Percentiles rank a stretch among this genome's conserved stretches.
Evolutionary conservation across 2,329 filamentous ascomycete species (phyloP).

Genomic region (Alternaria triticimaculans): DNA sequence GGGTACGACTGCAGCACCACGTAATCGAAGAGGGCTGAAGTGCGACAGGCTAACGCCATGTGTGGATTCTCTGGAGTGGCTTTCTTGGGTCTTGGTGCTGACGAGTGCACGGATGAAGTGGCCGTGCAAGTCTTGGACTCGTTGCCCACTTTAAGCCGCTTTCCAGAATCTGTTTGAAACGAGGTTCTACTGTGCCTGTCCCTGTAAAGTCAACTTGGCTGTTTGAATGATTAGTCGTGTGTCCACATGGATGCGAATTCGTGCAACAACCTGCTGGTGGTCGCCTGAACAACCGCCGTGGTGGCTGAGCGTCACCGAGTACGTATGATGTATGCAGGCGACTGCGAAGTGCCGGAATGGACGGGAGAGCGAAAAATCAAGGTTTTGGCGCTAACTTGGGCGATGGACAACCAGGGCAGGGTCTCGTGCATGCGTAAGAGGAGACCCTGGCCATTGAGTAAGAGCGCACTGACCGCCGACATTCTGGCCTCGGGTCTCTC

Average conservation of each 20-base stretch:
- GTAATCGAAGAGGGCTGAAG: conserved; percentile 25
- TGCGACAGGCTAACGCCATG: conserved; percentile 1
- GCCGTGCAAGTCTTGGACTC: conserved; percentile 2
- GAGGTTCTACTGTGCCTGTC: conserved; percentile 2
- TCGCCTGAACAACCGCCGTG: background rate
- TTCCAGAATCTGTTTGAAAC: conserved; percentile 12
- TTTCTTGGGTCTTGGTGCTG: conserved; percentile 3
- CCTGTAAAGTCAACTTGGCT: conserved; percentile 1
- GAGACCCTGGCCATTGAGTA: conserved; percentile 8
- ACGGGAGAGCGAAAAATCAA: conserved; percentile 6
- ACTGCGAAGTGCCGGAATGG: conserved; percentile 4
- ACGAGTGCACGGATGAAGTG: background rate
- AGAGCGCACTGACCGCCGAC: conserved; percentile 5
- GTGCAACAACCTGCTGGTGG: background rate
- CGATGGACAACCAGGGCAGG: conserved; percentile 12
- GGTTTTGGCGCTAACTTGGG: conserved; percentile 6
- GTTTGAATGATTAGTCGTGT: background rate
- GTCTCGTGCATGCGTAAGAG: conserved; percentile 9
- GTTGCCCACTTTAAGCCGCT: background rate
- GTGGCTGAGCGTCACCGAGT: background rate
- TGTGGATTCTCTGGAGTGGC: conserved; percentile 8
- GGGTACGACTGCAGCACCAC: conserved; percentile 17
- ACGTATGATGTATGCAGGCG: background rate
- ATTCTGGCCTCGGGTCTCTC: conserved; percentile 15
- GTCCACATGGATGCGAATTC: background rate